phyloP scores from a whole-genome alignment of 2,329 filamentous ascomycete genomes.

The Colletotrichum neosansevieriae region DNA sequence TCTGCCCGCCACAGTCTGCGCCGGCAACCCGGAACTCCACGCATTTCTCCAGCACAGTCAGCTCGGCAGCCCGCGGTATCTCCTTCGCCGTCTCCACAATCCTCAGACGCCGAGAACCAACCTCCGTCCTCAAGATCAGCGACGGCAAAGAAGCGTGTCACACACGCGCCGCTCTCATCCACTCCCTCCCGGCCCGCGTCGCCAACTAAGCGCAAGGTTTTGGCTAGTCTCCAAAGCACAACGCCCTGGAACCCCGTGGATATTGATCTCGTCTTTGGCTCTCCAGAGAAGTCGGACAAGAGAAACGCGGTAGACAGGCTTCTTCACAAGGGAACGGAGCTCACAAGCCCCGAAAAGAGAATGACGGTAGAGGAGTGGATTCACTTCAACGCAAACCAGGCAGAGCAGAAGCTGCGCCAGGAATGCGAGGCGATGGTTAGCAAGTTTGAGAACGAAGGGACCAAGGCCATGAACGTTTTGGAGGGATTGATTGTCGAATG shows the following conservation, averaged over 20 bases:
- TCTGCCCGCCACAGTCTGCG: conserved; percentile 48
- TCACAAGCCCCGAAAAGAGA: conserved; percentile 82
- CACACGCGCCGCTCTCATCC: conserved; percentile 58
- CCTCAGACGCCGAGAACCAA: conserved; percentile 84
- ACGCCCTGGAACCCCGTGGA: conserved; percentile 80
- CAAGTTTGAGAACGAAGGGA: conserved; percentile 86
- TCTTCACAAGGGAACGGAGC: conserved; percentile 66
- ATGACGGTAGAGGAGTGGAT: conserved; percentile 99
- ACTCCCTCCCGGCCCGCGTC: conserved; percentile 58
- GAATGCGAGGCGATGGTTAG: conserved; percentile 88
- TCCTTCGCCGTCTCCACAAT: conserved; percentile 77
- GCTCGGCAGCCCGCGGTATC: conserved; percentile 67
- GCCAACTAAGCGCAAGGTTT: conserved; percentile 71
- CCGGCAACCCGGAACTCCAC: conserved; percentile 56
- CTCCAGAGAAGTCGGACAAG: conserved; percentile 59
- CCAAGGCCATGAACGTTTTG: conserved; percentile 79
- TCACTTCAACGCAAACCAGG: conserved; percentile 80
- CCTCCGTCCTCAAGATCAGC: conserved; percentile 76
- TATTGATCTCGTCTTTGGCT: conserved; percentile 77
- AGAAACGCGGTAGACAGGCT: conserved; percentile 65
- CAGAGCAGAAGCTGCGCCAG: conserved; percentile 81
- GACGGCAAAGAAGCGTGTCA: conserved; percentile 59
- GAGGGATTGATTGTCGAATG: conserved; percentile 75
- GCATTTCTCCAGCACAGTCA: conserved; percentile 57
- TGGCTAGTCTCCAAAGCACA: conserved; percentile 67